Conservation (phyloP, 2,329 filamentous ascomycete species). For the Raffaelea deltoideospora region DNA sequence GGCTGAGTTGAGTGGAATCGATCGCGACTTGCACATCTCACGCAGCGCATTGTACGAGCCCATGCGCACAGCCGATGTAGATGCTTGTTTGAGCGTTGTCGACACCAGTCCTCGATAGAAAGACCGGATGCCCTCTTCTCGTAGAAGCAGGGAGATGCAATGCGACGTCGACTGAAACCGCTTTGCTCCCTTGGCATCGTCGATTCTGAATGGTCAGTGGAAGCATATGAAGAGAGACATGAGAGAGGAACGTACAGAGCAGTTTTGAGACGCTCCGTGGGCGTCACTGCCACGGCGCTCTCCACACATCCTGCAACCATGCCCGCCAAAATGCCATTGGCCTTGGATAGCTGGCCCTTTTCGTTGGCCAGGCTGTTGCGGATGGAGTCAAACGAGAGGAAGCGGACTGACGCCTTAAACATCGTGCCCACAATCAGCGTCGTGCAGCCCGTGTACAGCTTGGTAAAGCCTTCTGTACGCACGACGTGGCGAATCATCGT, state of each 20-base stretch:
- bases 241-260: slow-evolving; percentile 36
- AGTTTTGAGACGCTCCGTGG: slow-evolving; percentile 54
- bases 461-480: slow-evolving; percentile 36
- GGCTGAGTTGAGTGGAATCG: slow-evolving; percentile 9
- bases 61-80: slow-evolving; percentile 30
- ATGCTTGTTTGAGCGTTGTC: slow-evolving; percentile 31
- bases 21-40: slow-evolving; percentile 13
- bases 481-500: slow-evolving; percentile 38
- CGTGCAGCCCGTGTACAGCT: slow-evolving; percentile 48
- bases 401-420: slow-evolving; percentile 50
- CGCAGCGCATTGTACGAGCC: slow-evolving; percentile 32
- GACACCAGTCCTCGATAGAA: slow-evolving; percentile 28
- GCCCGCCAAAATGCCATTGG: slow-evolving; percentile 44
- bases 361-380: slow-evolving; percentile 40
- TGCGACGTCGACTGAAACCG: too few relatives aligned
- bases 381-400: slow-evolving; percentile 51
- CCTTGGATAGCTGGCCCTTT: slow-evolving; percentile 38
- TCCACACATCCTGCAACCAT: slow-evolving; percentile 49
- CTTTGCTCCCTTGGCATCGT: too few relatives aligned
- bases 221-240: too few relatives aligned
- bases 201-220: too few relatives aligned
- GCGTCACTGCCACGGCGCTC: slow-evolving; percentile 49
- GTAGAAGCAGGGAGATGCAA: slow-evolving; percentile 17
- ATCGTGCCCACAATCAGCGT: slow-evolving; percentile 45
- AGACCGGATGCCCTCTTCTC: slow-evolving; percentile 23